Base-by-base conservation (phyloP, 352 stramenopile genomes). In the Pythium dissotocum region DNA sequence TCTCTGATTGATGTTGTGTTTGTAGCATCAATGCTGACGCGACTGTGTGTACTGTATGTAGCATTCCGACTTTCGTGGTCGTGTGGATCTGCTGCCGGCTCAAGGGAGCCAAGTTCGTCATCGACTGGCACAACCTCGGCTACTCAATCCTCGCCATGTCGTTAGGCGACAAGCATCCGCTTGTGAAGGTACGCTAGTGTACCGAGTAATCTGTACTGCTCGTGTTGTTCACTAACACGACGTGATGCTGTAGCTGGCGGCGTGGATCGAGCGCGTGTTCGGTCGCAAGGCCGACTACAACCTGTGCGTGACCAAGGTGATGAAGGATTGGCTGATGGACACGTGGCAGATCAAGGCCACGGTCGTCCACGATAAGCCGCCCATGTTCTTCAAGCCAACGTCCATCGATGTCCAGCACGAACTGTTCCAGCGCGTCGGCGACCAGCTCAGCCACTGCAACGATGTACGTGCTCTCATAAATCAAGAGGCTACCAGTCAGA, bases 71-170 rank as follows among this genome's bases (percentile, higher is more conserved):
- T 24, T 86, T 99, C 48, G 74, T 97, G 7, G 82, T 99, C 8
- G 85, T 94, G 49, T 98, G 83, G 78, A 33, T 97, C 9, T 87
- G 83, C 32, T 83, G 77, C 35, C 72, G 76, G 6, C 64, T 93
- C 30, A 91, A 97, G 26, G 73, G 88, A 24, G 89, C 97, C 32
- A 89, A 88, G 58, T 95, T 99, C 57, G 85, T 99, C 14, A 97
- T 99, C 70, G 98, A 99, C 76, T 99, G 98, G 98, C 98, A 99
- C 79, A 99, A 99, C 82, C 76, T 99, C 38, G 98, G 97, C 33
- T 99, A 97, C 83, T 99, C 94, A 62, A 98, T 99, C 77, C 89
- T 99, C 48, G 85, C 78, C 44, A 75, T 91, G 44, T 96, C 82
- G 44, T 75, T 91, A 55, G 87, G 75, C 42, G 66, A 63, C 33